Evolutionary conservation across 2,329 filamentous ascomycete species (phyloP).

Genomic region (Aspergillus versicolor): DNA sequence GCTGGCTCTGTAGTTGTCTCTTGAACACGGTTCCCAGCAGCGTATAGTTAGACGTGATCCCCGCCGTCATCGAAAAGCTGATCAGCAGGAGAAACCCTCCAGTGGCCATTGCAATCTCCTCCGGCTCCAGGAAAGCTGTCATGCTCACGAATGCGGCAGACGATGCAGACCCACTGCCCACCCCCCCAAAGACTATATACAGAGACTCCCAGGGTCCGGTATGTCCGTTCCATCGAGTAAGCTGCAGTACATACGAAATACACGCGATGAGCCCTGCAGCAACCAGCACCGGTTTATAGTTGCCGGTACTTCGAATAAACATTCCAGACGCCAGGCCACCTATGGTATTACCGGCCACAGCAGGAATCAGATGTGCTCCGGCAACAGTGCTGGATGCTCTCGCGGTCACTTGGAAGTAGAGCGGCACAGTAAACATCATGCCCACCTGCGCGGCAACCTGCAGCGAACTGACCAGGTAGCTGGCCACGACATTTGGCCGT

Average conservation of each 20-base stretch:
- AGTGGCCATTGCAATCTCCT: constrained; percentile 51
- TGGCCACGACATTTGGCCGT: constrained; percentile 28
- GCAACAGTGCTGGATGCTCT: constrained; percentile 59
- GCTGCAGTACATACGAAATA: constrained; percentile 53
- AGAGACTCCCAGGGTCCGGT: constrained; percentile 58
- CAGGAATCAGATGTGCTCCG: constrained; percentile 63
- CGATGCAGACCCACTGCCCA: constrained; percentile 50
- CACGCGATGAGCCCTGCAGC: constrained; percentile 52
- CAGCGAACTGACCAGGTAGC: constrained; percentile 47
- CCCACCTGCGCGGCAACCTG: constrained; percentile 61
- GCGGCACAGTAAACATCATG: constrained; percentile 65
- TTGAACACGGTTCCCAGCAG: constrained; percentile 39
- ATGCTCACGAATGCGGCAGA: constrained; percentile 52
- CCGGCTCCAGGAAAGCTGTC: constrained; percentile 45
- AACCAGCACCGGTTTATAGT: constrained; percentile 58
- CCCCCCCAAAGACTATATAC: constrained; percentile 59
- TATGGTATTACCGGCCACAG: constrained; percentile 64
- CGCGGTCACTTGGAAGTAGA: constrained; percentile 68
- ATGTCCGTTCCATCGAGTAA: constrained; percentile 59
- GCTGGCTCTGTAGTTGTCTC: constrained; percentile 27
- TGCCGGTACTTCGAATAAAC: constrained; percentile 58
- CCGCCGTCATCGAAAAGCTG: constrained; percentile 45
- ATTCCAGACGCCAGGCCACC: constrained; percentile 62
- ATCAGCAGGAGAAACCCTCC: constrained; percentile 48
- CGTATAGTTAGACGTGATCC: constrained; percentile 39